Base-by-base conservation (phyloP, 176 grass and related monocot species). In the Areca catechu region DNA sequence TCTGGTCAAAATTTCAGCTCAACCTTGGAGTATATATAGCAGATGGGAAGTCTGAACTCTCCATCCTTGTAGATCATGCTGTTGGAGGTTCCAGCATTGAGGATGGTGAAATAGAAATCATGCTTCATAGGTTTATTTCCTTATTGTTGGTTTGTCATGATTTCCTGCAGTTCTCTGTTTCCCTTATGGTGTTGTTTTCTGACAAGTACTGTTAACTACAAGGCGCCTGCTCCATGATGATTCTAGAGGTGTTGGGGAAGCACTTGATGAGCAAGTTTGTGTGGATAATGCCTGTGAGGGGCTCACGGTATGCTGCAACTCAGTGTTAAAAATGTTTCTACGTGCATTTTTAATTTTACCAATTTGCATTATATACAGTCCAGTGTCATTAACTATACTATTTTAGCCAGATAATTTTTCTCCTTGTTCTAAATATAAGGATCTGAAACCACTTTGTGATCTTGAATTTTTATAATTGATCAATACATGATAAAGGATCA, bases 61-160 rank as follows among this genome's bases (percentile, higher is more conserved):
- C 86, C 58, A 57, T 89, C 22, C 82, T 95, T 74, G 82, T 95
- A 49, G 90, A 95, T 77, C 86, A 74, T 76, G 82, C 79, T 69
- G 72, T 89, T 62, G 90, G 90, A 73, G 82, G 85, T 81, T 89
- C 86, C 49, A 95, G 90, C 48, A 89, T 95, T 81, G 63, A 74
- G 68, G 90, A 95, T 50, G 90, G 86, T 18, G 77, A 89, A 73
- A 77, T 89, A 63, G 90, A 95, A 80, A 63, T 95, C 48, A 95
- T 95, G 90, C 63, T 95, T 62, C 90, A 95, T 57, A 89, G 86
- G 90, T 89, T 75, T 72, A 76, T 16, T 49, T 22, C 22, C 27
- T 10, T 20, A 54, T 7, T 73, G 47, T 17, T 19, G 3, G 24
- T 50, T 51, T 9, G 6, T 59, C 23, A 17, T n/a, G 7, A 34